Base-by-base conservation (phyloP, 2,329 filamentous ascomycete species). In the Aspergillus sp. region DNA sequence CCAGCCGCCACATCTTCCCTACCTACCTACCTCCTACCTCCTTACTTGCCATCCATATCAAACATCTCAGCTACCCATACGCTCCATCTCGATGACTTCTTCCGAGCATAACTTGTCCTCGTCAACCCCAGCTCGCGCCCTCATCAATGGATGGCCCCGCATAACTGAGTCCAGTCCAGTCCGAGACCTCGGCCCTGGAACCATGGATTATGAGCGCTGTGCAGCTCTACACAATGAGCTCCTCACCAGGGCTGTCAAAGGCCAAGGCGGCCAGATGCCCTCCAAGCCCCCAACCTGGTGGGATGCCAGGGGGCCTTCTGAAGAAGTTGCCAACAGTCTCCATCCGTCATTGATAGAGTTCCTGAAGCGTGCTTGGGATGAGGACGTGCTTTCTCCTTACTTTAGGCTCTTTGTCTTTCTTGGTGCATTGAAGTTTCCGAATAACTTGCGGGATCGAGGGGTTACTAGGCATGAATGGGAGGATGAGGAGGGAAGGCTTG, bases 191-290 rank as follows among this genome's bases (percentile, higher is more conserved):
- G 32, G 52, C 39, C 55, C 55, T 26, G 49, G 36, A 42, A 58
- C 12, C 5, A 54, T 61, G 59, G 55, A 61, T 49, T 58, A 61
- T 49, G 52, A 61, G 47, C 59, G 59, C n/a, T 61, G 59, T 56
- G 59, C 59, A 46, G 59, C 55, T 18, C 52, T 61, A 24, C 59
- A 61, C 49, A 61, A 61, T 29, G 42, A 58, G 49, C 55, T 61
- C 31, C 52, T 61, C 4, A 56, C 49, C 47, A 56, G 42, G 39
- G 59, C 52, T 11, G 39, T 58, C 14, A 54, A 51, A 51, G 59
- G 47, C 11, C 6, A 32, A 20, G 59, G 59, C 14, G 32, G 49
- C 9, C 29, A 53, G 31, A 58, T 58, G 52, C 45, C 53, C n/a
- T 29, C 50, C n/a, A 56, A 52, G 11, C 59, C 46, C 46, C 20